These are phyloP conservation scores for Cyclocybe cylindracea DNA, from an alignment of 768 basidiomycete species.

Conservation along the genomic window DNA sequence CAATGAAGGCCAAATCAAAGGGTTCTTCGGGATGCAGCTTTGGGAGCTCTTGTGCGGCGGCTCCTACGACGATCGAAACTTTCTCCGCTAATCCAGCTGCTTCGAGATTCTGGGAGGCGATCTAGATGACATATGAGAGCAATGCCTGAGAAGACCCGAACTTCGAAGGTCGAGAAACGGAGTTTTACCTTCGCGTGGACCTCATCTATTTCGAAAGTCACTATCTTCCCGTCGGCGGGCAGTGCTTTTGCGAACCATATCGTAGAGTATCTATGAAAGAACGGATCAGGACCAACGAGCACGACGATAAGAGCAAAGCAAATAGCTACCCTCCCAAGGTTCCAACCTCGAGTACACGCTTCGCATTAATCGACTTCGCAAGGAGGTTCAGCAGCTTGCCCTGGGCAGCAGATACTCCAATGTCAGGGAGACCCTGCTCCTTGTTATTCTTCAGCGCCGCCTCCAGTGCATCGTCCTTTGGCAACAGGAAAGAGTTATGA, in stretches of 20 bases:
- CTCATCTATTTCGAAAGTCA: constrained; percentile 48
- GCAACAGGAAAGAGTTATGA: constrained; percentile 56
- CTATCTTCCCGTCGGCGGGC: constrained; percentile 50
- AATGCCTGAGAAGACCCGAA: background rate
- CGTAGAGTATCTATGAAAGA: constrained; percentile 37
- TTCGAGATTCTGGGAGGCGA: constrained; percentile 58
- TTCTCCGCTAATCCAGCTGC: constrained; percentile 52
- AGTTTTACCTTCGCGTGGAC: constrained; percentile 43
- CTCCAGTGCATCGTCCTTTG: constrained; percentile 43
- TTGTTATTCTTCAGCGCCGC: constrained; percentile 38
- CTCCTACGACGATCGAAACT: constrained; percentile 51
- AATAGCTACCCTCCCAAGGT: constrained; percentile 60
- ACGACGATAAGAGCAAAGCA: background rate
- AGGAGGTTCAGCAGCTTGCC: constrained; percentile 60
- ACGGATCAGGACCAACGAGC: background rate
- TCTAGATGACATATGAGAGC: constrained; percentile 30
- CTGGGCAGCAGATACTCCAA: constrained; percentile 53
- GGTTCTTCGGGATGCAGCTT: constrained; percentile 46
- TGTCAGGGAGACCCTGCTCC: constrained; percentile 50
- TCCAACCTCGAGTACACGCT: constrained; percentile 63
- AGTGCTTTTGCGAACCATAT: constrained; percentile 46
- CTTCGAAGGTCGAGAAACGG: too few species aligned
- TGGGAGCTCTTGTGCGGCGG: constrained; percentile 50
- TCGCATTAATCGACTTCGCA: constrained; percentile 51
- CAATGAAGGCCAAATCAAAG: constrained; percentile 73